A percentile compares a stretch with the other conserved stretches of the same genome.
Evolutionary conservation across 1,284 basidiomycete genomes (phyloP).

Genomic region (Termitomyces sp.): DNA sequence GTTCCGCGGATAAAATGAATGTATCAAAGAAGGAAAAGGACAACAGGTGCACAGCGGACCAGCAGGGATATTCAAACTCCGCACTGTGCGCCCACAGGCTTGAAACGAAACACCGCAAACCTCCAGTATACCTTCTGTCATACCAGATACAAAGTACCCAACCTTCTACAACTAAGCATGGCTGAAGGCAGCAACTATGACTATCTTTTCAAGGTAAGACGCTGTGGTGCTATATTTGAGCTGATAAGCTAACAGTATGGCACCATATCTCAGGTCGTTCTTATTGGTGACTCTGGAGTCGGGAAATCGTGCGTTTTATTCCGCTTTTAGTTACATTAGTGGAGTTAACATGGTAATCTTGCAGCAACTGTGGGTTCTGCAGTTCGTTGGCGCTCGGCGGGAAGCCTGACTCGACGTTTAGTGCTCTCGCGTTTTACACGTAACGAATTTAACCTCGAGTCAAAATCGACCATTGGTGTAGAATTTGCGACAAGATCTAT

Average conservation of each 20-base stretch:
- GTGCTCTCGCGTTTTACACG: constrained; percentile 95
- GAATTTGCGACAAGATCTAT: constrained; percentile 98
- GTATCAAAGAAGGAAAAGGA: not conserved
- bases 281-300: constrained; percentile 98
- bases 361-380: constrained; percentile 34
- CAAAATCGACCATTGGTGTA: constrained; percentile 98
- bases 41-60: not conserved
- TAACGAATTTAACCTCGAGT: constrained; percentile 99
- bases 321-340: constrained; percentile 16
- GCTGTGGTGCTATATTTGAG: not conserved
- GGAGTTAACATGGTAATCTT: constrained; percentile 14
- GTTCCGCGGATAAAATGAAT: constrained; percentile 4
- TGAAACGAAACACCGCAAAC: constrained; percentile 15
- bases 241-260: constrained; percentile 1
- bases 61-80: constrained; percentile 19
- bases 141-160: constrained; percentile 10
- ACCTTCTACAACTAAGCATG: constrained; percentile 41
- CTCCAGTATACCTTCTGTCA: constrained; percentile 12
- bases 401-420: constrained; percentile 23
- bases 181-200: constrained; percentile 90
- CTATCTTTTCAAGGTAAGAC: constrained; percentile 89
- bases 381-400: not conserved
- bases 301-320: constrained; percentile 83
- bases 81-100: constrained; percentile 12
- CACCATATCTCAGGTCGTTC: constrained; percentile 65